Conservation (phyloP, 768 basidiomycete species). For the Tephrocybe sp. region DNA sequence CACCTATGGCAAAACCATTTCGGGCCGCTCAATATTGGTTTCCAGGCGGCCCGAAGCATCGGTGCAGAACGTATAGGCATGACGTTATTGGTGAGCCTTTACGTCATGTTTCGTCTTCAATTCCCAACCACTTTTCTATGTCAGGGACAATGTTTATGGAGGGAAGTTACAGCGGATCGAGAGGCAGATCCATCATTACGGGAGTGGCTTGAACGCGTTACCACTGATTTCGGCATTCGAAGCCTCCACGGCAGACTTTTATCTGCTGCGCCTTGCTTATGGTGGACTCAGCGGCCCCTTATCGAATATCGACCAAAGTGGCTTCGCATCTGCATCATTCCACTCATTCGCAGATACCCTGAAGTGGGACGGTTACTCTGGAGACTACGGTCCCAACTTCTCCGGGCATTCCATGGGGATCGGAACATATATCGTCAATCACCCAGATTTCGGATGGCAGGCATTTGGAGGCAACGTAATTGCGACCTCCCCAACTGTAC, state of each 20-base stretch:
- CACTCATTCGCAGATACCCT: conserved; percentile 57
- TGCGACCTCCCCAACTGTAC: conserved; percentile 37
- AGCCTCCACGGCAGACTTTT: conserved; percentile 43
- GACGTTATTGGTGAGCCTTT: conserved; percentile 47
- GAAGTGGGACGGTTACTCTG: conserved; percentile 56
- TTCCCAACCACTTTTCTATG: background rate
- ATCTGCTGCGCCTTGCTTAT: conserved; percentile 50
- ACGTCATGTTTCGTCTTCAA: background rate
- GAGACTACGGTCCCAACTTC: conserved; percentile 60
- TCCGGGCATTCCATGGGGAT: conserved; percentile 52
- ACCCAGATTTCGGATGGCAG: conserved; percentile 61
- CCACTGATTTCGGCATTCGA: conserved; percentile 51
- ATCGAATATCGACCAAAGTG: conserved; percentile 54
- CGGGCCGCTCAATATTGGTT: background rate
- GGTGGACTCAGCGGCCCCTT: conserved; percentile 53
- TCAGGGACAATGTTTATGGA: conserved; percentile 56
- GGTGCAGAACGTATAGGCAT: conserved; percentile 56
- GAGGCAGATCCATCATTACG: conserved; percentile 59
- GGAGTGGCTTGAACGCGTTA: conserved; percentile 52
- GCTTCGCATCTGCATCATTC: conserved; percentile 58
- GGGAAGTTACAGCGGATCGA: conserved; percentile 54
- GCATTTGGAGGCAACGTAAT: conserved; percentile 52
- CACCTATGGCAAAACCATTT: background rate
- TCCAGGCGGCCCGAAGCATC: conserved; percentile 22
- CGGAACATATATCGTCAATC: conserved; percentile 45